phyloP scores from a whole-genome alignment of 495 filamentous ascomycete species.

The Penicillium soppii region DNA sequence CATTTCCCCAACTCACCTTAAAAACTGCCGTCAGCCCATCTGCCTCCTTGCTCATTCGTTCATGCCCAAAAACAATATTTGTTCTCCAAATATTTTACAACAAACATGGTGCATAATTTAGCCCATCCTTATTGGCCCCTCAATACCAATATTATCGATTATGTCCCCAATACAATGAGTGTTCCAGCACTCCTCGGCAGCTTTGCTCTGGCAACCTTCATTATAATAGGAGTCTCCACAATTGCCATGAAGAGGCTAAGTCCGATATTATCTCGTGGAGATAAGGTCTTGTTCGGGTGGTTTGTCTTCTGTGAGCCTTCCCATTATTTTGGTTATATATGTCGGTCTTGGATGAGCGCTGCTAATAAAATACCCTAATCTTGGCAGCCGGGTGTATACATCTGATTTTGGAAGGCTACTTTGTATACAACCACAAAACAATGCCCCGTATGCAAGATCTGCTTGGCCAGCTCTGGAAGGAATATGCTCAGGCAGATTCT shows the following conservation, averaged over 20 bases:
- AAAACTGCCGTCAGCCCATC: neutral
- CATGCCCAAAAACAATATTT: too few relatives aligned
- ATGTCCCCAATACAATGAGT: neutral
- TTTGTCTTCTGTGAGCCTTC: neutral
- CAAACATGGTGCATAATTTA: too few relatives aligned
- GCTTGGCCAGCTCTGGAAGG: slow-evolving; percentile 6
- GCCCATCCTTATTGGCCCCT: neutral
- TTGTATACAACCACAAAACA: neutral
- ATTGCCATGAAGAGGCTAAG: neutral
- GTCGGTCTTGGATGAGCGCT: neutral
- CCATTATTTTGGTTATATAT: too few relatives aligned
- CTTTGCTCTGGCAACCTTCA: neutral
- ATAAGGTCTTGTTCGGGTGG: neutral
- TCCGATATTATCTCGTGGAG: neutral
- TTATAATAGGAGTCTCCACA: neutral
- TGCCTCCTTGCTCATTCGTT: neutral
- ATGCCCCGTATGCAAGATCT: slow-evolving; percentile 1
- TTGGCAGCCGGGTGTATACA: slow-evolving; percentile 3
- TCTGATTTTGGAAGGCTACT: slow-evolving; percentile 6
- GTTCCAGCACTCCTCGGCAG: neutral
- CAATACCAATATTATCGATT: neutral
- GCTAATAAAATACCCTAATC: neutral
- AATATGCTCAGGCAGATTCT: slow-evolving; percentile 3
- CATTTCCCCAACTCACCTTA: neutral
- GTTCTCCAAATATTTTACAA: too few relatives aligned